Base-by-base conservation (phyloP, 1,139 yeast genomes). In the Kodamaea plutei region DNA sequence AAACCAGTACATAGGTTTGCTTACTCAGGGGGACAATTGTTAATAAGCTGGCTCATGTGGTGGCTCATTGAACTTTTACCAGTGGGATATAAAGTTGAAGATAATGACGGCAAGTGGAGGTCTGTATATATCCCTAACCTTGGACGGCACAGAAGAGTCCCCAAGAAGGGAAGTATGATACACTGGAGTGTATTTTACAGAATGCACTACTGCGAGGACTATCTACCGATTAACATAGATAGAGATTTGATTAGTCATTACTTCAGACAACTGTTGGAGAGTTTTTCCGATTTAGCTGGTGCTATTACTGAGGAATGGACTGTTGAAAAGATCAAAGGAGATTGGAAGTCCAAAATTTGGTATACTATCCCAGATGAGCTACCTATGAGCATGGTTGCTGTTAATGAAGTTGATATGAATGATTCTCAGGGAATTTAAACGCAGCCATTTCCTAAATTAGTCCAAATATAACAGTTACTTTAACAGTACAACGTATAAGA, bases 101-200 rank as follows among this genome's bases (percentile, higher is more conserved):
- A 69, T 41, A 40, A 45, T 5, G 44, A 54, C 8, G 76, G 76
- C 2, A 54, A 58, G 38, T 75, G 82, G 80, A 56, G 51, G 34
- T 58, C 64, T 29, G 52, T 60, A 4, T 69, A 61, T 39, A 45
- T 55, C 8, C 84, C 84, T 1, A 78, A 79, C 45, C 40, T 73
- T 5, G 84, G 84, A 1, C 54, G 73, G 10, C 41, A 48, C 2
- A 55, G 85, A 37, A 54, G 55, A 21, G 54, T 79, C 4, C 82
- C 83, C 1, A 8, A 11, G 10, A 40, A 40, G 2, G 51, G 61
- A 34, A 70, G 74, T 11, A 52, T 50, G 9, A 39, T 77, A 18
- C 85, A 79, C 47, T 79, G 85, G 84, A 76, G 84, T 31, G 65
- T 77, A 1, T 63, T 61, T 38, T 78, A 78, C 73, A 58, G 79